Conservation (phyloP, 108 stramenopile species). For the Hondaea fermentalgiana region DNA sequence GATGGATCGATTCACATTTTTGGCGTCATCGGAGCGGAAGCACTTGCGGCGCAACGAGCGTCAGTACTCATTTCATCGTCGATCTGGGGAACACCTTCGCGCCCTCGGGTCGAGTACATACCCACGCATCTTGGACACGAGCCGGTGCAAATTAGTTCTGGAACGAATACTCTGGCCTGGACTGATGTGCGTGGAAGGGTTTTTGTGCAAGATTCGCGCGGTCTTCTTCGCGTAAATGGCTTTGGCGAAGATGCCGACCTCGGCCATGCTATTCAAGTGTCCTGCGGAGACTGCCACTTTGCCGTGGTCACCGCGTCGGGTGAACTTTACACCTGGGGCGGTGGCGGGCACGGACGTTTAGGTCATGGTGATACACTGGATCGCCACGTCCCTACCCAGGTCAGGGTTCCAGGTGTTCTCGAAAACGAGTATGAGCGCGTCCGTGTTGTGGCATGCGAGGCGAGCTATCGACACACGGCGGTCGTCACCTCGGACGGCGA, state of each 20-base stretch:
- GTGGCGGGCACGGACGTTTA: neutral
- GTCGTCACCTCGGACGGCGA: neutral
- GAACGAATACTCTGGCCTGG: neutral
- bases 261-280: neutral
- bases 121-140: no score
- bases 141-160: neutral
- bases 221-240: no score
- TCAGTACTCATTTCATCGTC: neutral
- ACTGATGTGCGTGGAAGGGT: neutral
- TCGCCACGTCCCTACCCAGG: neutral
- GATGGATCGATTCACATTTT: neutral
- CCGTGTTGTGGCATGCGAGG: neutral
- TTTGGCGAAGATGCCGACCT: no score
- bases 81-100: no score
- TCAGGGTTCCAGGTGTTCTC: neutral
- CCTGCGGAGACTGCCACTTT: neutral
- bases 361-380: neutral
- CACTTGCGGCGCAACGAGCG: neutral
- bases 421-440: neutral
- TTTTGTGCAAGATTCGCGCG: neutral
- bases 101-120: no score
- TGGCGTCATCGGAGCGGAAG: neutral
- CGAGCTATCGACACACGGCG: neutral
- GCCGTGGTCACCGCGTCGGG: neutral
- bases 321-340: neutral